Percentiles rank a stretch among this genome's conserved stretches.
Conservation (phyloP, 2,329 filamentous ascomycete species). For the Aspergillus floridensis region DNA sequence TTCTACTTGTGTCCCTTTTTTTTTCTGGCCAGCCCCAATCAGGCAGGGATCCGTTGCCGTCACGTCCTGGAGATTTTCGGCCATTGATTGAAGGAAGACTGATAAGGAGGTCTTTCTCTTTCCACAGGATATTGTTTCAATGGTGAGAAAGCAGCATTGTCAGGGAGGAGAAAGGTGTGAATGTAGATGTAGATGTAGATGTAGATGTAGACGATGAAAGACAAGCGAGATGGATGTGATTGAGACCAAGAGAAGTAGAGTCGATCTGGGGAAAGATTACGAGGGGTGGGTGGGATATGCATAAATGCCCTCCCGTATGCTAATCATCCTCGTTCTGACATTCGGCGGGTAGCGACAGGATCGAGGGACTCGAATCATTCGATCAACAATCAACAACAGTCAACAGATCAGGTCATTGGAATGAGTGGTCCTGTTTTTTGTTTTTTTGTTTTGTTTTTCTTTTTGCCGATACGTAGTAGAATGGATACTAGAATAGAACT, state of each 20-base stretch:
- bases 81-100: not conserved
- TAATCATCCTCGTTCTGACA: not conserved
- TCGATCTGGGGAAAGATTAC: not conserved
- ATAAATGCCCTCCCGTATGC: not conserved
- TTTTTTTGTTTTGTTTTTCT: too few relatives aligned
- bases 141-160: not conserved
- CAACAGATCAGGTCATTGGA: too few relatives aligned
- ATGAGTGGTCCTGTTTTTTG: too few relatives aligned
- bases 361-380: not conserved
- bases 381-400: not conserved
- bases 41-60: slow-evolving; percentile 16
- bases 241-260: not conserved
- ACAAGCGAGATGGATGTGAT: not conserved
- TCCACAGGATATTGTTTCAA: not conserved
- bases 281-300: not conserved
- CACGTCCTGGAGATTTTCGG: slow-evolving; percentile 9
- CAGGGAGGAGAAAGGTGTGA: not conserved
- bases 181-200: not conserved
- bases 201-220: not conserved
- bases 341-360: not conserved
- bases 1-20: not conserved
- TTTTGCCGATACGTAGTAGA: not conserved
- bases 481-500: not conserved
- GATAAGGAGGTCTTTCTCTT: slow-evolving; percentile 3
- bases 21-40: slow-evolving; percentile 10